Evolutionary conservation across 2,329 filamentous ascomycete genomes (phyloP), one percentile per base, ranked within the genome.

Genomic region (Alternaria ventricosa): DNA sequence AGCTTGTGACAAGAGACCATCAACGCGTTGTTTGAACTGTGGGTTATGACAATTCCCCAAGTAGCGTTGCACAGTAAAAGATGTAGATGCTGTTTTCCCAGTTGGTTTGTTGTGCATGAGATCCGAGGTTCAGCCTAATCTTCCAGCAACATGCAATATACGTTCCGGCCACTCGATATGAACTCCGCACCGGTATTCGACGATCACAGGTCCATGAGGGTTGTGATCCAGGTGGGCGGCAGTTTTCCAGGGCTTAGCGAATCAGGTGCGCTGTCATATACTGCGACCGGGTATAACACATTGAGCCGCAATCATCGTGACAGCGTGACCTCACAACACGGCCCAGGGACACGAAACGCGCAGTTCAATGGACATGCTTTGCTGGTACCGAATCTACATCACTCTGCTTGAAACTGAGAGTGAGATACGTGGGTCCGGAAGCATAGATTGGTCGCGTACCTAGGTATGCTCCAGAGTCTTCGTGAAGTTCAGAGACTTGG

Each of bases 91-190:
- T 30, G 44, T 41, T n/a, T 27, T 27, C 43, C 50, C 18, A 45
- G 47, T 36, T 64, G 41, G 49, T 63, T 27, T 57, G 61, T 46
- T 49, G 58, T 30, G 27, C 55, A 51, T 60, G 45, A 60, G 60
- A 56, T 36, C 54, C 57, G 60, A 57, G 71, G 67, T 76, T 76
- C 69, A 75, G 74, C 65, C 71, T 75, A 76, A 76, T 75, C 61
- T 67, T 65, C 55, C 20, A 60, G 33, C 63, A 67, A 67, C 72
- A 57, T 61, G 64, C 65, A 77, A 76, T 76, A 61, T 74, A 73
- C 67, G 55, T 61, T 64, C 68, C 66, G 65, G 50, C 64, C 65
- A 65, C 60, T 67, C 51, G 61, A 70, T 57, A 68, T 67, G 45
- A 61, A 57, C 33, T 41, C 49, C 44, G 58, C 50, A 61, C 50